Evolutionary conservation across 2,329 filamentous ascomycete genomes (phyloP), one percentile per base, ranked within the genome.

Genomic region (Pseudodiploospora longispora): DNA sequence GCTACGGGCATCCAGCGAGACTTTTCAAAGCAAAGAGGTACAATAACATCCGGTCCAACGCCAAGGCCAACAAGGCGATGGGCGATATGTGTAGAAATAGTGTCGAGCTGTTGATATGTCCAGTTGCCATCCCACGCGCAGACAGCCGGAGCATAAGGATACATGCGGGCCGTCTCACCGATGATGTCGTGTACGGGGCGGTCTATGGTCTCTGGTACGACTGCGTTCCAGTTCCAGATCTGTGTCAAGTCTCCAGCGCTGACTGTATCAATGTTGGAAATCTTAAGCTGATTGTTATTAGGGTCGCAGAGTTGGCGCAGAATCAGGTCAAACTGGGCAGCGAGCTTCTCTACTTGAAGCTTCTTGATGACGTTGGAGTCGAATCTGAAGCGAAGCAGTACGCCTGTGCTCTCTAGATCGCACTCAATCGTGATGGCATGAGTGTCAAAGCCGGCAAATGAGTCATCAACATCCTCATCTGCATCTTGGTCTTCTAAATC

Each of bases 51-150:
- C 28, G 39, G 39, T 7, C 1, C 31, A 36, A 10, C 27, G 39
- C 42, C 42, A 8, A 40, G 37, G 3, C 19, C 12, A 31, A 44
- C 36, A 36, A 44, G 28, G 10, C 10, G 30, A 27, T 36, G 37
- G 2, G 30, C 39, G 29, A 44, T 3, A 35, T 8, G 12, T n/a
- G 42, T 40, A 10, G 42, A 44, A 19, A 44, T 30, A 12, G 39
- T 32, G 8, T 44, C 42, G n/a, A 44, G 19, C 27, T 44, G 10
- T 19, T 31, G 42, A n/a, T 44, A 40, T 8, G 42, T 40, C 29
- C 39, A 44, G 12, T n/a, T 27, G 27, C 42, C 42, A 10, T 44
- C 42, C 42, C 42, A 44, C 5, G 42, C 42, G 30, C 40, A 36
- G 30, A 44, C 40, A 10, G 27, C 42, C n/a, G 36, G 33, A 27